Evolutionary conservation across 768 basidiomycete species (phyloP).

Genomic region (Pleurotus salmoneostramineus): DNA sequence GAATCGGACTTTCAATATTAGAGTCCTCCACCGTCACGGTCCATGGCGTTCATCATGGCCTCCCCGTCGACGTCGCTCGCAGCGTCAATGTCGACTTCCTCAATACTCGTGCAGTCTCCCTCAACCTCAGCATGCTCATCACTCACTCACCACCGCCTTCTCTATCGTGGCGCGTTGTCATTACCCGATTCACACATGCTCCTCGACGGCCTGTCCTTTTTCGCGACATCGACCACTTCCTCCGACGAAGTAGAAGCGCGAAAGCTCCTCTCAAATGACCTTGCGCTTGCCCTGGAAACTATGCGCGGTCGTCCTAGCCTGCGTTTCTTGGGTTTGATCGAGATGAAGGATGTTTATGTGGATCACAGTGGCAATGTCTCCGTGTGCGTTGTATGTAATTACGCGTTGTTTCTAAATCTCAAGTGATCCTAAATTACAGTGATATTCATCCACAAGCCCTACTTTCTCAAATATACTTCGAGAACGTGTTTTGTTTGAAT

Average conservation of each 20-base stretch:
- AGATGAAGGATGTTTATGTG: constrained; percentile 51
- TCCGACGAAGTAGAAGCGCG: constrained; percentile 10
- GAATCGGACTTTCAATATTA: too few relatives aligned
- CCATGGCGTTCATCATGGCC: neutral
- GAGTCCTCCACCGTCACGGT: neutral
- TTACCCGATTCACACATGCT: constrained; percentile 68
- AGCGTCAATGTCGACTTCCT: neutral
- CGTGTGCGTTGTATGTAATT: constrained; percentile 32
- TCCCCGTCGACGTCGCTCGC: neutral
- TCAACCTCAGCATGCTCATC: constrained; percentile 4
- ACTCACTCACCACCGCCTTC: constrained; percentile 42
- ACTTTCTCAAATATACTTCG: constrained; percentile 63
- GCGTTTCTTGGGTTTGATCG: constrained; percentile 50
- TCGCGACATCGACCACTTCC: constrained; percentile 33
- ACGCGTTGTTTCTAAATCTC: neutral
- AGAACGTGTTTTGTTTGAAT: constrained; percentile 61
- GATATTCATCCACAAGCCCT: constrained; percentile 67
- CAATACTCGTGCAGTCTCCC: neutral
- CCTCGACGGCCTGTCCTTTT: constrained; percentile 73
- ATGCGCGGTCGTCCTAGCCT: constrained; percentile 74
- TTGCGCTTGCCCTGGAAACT: constrained; percentile 72
- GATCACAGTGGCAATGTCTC: constrained; percentile 53
- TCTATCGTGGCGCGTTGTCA: constrained; percentile 74
- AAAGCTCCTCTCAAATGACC: constrained; percentile 58
- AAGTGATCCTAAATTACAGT: constrained; percentile 27